These are phyloP conservation scores for Hypoxylon sp. DNA, from an alignment of 2,329 filamentous ascomycete genomes.

Conservation along the genomic window DNA sequence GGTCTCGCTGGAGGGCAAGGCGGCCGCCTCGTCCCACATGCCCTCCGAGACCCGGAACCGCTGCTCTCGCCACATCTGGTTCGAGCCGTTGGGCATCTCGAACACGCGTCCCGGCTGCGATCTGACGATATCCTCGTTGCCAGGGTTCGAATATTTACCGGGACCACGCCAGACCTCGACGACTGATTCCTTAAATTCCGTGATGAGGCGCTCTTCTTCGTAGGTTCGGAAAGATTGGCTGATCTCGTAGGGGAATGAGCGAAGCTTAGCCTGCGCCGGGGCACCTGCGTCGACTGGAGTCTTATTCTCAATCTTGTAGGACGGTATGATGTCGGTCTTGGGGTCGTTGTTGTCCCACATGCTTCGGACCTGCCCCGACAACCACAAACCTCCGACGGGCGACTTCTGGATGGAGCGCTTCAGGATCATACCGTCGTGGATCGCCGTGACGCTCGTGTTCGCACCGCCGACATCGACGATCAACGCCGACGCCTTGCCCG, in stretches of 20 bases:
- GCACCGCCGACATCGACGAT: slow-evolving; percentile 93
- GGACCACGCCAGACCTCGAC: slow-evolving; percentile 93
- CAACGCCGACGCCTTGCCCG: slow-evolving; percentile 91
- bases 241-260: slow-evolving; percentile 72
- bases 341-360: slow-evolving; percentile 79
- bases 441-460: slow-evolving; percentile 87
- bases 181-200: slow-evolving; percentile 97
- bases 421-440: slow-evolving; percentile 94
- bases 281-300: slow-evolving; percentile 87
- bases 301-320: slow-evolving; percentile 90
- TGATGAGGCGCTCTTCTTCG: slow-evolving; percentile 92
- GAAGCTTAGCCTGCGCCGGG: slow-evolving; percentile 80
- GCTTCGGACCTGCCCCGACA: slow-evolving; percentile 87
- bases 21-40: slow-evolving; percentile 87
- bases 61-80: slow-evolving; percentile 92
- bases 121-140: slow-evolving; percentile 82
- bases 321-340: slow-evolving; percentile 80
- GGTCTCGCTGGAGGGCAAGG: slow-evolving; percentile 61
- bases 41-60: slow-evolving; percentile 88
- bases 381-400: slow-evolving; percentile 86
- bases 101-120: slow-evolving; percentile 85
- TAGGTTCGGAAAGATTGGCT: slow-evolving; percentile 80
- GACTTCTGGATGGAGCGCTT: slow-evolving; percentile 91
- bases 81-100: slow-evolving; percentile 96
- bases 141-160: slow-evolving; percentile 70